These are phyloP conservation scores for Asterochloris erici DNA, from an alignment of 139 green algal species.

Conservation along the genomic window DNA sequence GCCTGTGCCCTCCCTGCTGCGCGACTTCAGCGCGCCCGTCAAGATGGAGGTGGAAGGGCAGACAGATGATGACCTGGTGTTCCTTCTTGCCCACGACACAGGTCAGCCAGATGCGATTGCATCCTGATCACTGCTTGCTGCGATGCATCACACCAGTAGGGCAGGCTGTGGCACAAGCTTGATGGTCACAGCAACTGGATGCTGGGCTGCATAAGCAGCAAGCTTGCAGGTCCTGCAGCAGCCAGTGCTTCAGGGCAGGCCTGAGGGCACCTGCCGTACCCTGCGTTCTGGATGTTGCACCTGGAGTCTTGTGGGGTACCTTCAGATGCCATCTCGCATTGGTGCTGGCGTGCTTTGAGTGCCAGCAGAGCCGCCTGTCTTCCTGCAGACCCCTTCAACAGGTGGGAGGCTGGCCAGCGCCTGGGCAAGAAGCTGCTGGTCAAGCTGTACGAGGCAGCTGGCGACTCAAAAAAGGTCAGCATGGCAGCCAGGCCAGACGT, in stretches of 20 bases:
- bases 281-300: too few relatives aligned
- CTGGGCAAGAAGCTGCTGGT: conserved; percentile 75
- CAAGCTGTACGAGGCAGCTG: conserved; percentile 61
- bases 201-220: not conserved
- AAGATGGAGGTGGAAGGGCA: conserved; percentile 75
- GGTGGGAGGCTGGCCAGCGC: conserved; percentile 87
- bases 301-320: too few relatives aligned
- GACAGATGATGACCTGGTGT: conserved; percentile 82
- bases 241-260: too few relatives aligned
- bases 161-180: not conserved
- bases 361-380: not conserved
- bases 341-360: not conserved
- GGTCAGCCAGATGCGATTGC: not conserved
- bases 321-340: too few relatives aligned
- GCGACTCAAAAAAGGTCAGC: conserved; percentile 13
- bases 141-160: not conserved
- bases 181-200: not conserved
- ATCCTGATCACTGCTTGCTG: not conserved
- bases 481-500: too few relatives aligned
- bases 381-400: conserved; percentile 80
- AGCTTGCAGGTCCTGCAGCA: too few relatives aligned
- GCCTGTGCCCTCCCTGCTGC: conserved; percentile 86
- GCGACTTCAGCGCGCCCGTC: conserved; percentile 92
- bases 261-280: too few relatives aligned
- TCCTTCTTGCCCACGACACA: conserved; percentile 90